A percentile compares a stretch with the other conserved stretches of the same genome.
Evolutionary conservation across 495 filamentous ascomycete genomes (phyloP).

Genomic region (Aspergillus cristatus): DNA sequence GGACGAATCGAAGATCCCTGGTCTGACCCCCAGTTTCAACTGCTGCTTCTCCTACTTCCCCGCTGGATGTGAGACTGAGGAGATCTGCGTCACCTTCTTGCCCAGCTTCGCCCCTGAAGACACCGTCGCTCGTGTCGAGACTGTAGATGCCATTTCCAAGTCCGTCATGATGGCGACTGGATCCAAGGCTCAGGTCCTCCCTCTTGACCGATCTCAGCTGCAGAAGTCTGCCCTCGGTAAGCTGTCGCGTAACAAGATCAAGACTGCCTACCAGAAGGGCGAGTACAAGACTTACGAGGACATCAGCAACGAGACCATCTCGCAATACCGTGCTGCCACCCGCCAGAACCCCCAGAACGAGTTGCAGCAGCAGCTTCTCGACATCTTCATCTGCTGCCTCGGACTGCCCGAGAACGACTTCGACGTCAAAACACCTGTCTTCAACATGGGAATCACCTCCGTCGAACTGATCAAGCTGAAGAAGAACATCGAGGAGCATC

Average conservation of each 20-base stretch:
- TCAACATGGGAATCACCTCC: conserved; percentile 35
- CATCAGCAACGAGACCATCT: conserved; percentile 15
- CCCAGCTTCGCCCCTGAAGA: conserved; percentile 9
- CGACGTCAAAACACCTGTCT: conserved; percentile 19
- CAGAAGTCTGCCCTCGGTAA: conserved; percentile 33
- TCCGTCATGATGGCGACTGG: conserved; percentile 8
- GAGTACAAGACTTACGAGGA: conserved; percentile 4
- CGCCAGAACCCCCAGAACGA: conserved; percentile 5
- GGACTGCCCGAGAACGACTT: conserved; percentile 9
- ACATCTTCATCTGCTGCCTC: conserved; percentile 12
- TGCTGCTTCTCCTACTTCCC: conserved; percentile 23
- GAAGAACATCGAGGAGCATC: conserved; percentile 7
- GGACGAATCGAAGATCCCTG: conserved; percentile 27
- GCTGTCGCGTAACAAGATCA: conserved; percentile 35
- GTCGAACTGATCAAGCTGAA: conserved; percentile 32
- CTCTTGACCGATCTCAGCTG: conserved; percentile 5
- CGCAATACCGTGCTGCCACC: conserved; percentile 1
- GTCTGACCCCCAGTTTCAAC: conserved; percentile 14
- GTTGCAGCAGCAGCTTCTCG: conserved; percentile 6
- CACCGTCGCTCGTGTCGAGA: conserved; percentile 1
- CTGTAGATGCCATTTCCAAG: conserved; percentile 4
- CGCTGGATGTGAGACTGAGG: conserved; percentile 22
- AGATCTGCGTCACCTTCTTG: conserved; percentile 25
- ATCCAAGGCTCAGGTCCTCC: conserved; percentile 8
- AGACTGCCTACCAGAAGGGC: conserved; percentile 3